A percentile compares a stretch with the other conserved stretches of the same genome.
Evolutionary conservation across 305 asterid species (phyloP).

Genomic region (Striga hermonthica): DNA sequence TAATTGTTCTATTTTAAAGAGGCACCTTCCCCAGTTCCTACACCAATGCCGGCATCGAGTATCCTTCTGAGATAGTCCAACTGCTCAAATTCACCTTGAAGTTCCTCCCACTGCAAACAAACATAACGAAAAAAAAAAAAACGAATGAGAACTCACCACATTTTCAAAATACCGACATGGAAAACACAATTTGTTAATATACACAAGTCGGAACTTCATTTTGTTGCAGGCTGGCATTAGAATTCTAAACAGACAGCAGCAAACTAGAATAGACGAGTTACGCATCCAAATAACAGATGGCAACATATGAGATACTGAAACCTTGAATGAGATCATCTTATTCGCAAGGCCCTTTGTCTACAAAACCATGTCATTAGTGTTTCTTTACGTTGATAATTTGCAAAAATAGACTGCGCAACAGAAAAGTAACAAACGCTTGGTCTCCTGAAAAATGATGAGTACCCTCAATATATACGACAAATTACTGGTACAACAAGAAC

Average conservation of each 20-base stretch:
- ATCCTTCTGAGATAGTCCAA: conserved; percentile 64
- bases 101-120: conserved; percentile 83
- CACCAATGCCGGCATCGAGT: conserved; percentile 38
- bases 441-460: too few relatives aligned
- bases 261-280: neutral
- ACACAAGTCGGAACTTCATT: neutral
- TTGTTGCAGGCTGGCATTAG: neutral
- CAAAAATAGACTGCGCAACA: too few relatives aligned
- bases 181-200: neutral
- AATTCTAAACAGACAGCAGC: neutral
- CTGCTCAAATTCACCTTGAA: conserved; percentile 79
- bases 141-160: neutral
- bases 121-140: conserved; percentile 27
- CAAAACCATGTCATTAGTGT: too few relatives aligned
- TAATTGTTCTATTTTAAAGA: neutral
- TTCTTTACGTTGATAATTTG: too few relatives aligned
- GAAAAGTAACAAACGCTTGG: too few relatives aligned
- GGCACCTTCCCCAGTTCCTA: conserved; percentile 29
- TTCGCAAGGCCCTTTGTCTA: neutral
- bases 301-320: too few relatives aligned
- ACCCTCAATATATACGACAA: neutral
- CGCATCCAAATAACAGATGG: neutral
- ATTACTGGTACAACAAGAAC: conserved; percentile 28
- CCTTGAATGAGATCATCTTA: too few relatives aligned
- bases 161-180: too few relatives aligned